Conservation (phyloP, 1,139 yeast species). For the Blastobotrys ciferrii region DNA sequence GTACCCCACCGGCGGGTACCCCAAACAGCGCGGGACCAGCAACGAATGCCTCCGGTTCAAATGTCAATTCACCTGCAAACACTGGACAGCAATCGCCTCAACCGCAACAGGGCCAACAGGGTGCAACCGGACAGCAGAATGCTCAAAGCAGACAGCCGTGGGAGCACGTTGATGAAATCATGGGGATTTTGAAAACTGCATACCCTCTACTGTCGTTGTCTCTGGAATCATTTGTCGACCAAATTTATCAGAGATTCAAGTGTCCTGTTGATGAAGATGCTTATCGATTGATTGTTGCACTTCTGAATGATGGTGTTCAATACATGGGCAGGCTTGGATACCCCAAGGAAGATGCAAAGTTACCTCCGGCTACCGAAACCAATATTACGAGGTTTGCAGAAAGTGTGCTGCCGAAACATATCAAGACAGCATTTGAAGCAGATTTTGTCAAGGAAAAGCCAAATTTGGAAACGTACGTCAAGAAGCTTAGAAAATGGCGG, state of each 20-base stretch:
- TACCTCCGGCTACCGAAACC: slow-evolving; percentile 90
- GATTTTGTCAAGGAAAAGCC: slow-evolving; percentile 90
- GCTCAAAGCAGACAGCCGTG: slow-evolving; percentile 63
- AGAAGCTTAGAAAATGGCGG: slow-evolving; percentile 86
- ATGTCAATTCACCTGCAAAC: slow-evolving; percentile 18
- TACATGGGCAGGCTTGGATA: slow-evolving; percentile 75
- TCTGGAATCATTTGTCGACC: slow-evolving; percentile 91
- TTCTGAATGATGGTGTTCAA: slow-evolving; percentile 90
- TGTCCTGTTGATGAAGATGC: slow-evolving; percentile 96
- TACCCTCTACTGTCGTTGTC: slow-evolving; percentile 92
- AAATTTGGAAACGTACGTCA: slow-evolving; percentile 80
- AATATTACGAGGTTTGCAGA: slow-evolving; percentile 90
- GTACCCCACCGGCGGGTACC: slow-evolving; percentile 10
- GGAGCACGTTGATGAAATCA: slow-evolving; percentile 93
- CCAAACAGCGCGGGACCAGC: slow-evolving; percentile 17
- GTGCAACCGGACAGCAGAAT: slow-evolving; percentile 22
- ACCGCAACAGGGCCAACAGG: slow-evolving; percentile 1
- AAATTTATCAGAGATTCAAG: slow-evolving; percentile 89
- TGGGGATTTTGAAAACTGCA: slow-evolving; percentile 93
- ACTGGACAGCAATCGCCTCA: slow-evolving; percentile 16
- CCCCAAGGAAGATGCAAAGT: slow-evolving; percentile 82
- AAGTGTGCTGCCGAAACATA: slow-evolving; percentile 85
- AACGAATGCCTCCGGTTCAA: slow-evolving; percentile 14
- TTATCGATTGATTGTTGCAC: slow-evolving; percentile 85
- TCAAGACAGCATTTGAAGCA: slow-evolving; percentile 85